Conservation (phyloP, 306 rosid genomes). For the Prunus padus region DNA sequence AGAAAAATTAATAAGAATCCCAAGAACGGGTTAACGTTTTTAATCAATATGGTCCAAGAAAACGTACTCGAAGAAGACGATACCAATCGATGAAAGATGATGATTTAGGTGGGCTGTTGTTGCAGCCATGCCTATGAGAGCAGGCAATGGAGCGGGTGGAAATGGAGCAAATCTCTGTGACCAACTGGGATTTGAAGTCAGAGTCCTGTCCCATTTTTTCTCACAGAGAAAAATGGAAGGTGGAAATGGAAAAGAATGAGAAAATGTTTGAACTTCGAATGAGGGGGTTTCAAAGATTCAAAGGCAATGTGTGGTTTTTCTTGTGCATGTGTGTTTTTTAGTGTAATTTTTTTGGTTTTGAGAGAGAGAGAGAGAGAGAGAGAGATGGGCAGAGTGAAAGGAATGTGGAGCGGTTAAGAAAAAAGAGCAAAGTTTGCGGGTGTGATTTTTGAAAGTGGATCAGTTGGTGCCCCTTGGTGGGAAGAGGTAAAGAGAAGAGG, state of each 20-base stretch:
- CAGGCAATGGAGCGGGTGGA: conserved; percentile 50
- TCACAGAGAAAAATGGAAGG: conserved; percentile 7
- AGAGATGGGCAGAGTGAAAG: conserved; percentile 20
- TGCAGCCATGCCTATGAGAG: conserved; percentile 46
- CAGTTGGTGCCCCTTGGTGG: conserved; percentile 48
- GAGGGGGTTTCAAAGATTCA: conserved; percentile 16
- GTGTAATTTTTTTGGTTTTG: too few species aligned
- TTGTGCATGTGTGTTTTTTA: too few species aligned
- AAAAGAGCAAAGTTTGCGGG: conserved; percentile 54
- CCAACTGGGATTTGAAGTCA: conserved; percentile 64
- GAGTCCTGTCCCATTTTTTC: conserved; percentile 51
- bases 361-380: background rate
- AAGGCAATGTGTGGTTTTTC: conserved; percentile 24
- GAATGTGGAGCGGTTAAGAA: conserved; percentile 70
- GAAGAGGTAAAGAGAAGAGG: conserved; percentile 25
- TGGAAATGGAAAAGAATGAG: conserved; percentile 24
- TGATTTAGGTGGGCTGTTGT: conserved; percentile 28
- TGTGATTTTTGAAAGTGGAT: conserved; percentile 52
- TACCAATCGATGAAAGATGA: conserved; percentile 77
- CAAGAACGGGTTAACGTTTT: background rate
- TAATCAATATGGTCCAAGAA: conserved; percentile 7
- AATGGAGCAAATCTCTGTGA: conserved; percentile 66
- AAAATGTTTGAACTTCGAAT: conserved; percentile 16
- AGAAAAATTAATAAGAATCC: background rate
- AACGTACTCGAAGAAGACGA: conserved; percentile 74